phyloP scores from a whole-genome alignment of 108 stramenopile genomes.

The Seminavis robusta region DNA sequence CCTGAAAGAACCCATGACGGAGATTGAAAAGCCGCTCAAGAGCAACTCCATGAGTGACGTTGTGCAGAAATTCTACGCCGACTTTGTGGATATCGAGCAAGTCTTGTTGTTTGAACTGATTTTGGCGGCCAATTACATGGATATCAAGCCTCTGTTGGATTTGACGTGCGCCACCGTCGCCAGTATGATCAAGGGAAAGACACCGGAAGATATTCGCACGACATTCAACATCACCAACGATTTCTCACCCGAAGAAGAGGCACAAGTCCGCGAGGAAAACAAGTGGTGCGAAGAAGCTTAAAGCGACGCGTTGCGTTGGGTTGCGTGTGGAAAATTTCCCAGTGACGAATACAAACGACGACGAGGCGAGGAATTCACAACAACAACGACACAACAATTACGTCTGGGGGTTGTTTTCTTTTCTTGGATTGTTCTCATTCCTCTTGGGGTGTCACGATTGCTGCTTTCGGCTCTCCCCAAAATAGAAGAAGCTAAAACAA shows the following conservation, averaged over 20 bases:
- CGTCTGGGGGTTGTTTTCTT: too few relatives aligned
- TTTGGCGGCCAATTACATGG: slow-evolving; percentile 98
- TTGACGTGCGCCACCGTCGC: slow-evolving; percentile 98
- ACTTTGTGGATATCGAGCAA: slow-evolving; percentile 97
- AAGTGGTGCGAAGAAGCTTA: slow-evolving; percentile 99
- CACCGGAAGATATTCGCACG: slow-evolving; percentile 96
- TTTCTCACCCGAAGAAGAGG: slow-evolving; percentile 99
- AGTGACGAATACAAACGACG: too few relatives aligned
- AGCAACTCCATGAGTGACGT: slow-evolving; percentile 95
- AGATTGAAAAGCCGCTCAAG: slow-evolving; percentile 99
- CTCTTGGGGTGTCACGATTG: too few relatives aligned
- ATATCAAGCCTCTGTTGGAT: slow-evolving; percentile 96
- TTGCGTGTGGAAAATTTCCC: too few relatives aligned
- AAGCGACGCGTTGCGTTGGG: too few relatives aligned
- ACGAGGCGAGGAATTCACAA: too few relatives aligned
- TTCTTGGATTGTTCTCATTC: too few relatives aligned
- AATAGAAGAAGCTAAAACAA: too few relatives aligned
- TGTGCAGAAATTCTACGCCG: slow-evolving; percentile 99
- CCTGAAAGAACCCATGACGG: slow-evolving; percentile 93
- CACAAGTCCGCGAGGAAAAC: slow-evolving; percentile 99
- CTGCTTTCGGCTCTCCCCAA: too few relatives aligned
- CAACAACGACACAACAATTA: too few relatives aligned
- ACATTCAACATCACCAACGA: slow-evolving; percentile 99
- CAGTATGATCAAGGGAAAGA: slow-evolving; percentile 98
- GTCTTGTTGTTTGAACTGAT: slow-evolving; percentile 98